phyloP scores from a whole-genome alignment of 2,329 filamentous ascomycete species.

The Oidium heveae region DNA sequence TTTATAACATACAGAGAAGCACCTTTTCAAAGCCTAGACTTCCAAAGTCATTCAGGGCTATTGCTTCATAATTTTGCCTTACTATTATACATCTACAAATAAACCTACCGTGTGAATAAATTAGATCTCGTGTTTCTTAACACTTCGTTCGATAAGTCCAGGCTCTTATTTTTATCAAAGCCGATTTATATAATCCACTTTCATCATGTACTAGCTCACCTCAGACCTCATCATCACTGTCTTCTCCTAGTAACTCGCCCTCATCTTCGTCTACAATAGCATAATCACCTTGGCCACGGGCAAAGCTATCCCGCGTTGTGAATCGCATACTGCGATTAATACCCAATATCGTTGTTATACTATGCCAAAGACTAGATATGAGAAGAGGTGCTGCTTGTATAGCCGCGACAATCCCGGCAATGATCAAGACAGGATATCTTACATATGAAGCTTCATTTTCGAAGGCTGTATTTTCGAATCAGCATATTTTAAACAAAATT shows the following conservation, averaged over 20 bases:
- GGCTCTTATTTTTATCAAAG: neutral
- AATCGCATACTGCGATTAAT: slow-evolving; percentile 30
- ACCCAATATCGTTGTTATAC: slow-evolving; percentile 24
- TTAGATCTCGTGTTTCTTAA: neutral
- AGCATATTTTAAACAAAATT: neutral
- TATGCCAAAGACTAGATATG: slow-evolving; percentile 46
- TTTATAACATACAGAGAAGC: neutral
- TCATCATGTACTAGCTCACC: neutral
- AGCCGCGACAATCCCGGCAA: slow-evolving; percentile 38
- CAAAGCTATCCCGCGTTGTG: slow-evolving; percentile 73
- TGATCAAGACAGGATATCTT: slow-evolving; percentile 53
- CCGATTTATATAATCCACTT: neutral
- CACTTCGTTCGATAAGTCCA: neutral
- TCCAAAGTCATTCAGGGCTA: neutral
- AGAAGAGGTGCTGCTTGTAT: slow-evolving; percentile 43
- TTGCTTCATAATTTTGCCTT: neutral
- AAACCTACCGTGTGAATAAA: neutral
- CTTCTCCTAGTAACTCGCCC: slow-evolving; percentile 77
- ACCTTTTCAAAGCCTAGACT: neutral
- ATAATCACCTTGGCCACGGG: slow-evolving; percentile 69
- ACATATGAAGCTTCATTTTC: slow-evolving; percentile 55
- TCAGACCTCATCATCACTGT: slow-evolving; percentile 67
- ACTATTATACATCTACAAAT: neutral
- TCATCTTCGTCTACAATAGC: slow-evolving; percentile 77
- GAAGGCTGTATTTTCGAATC: slow-evolving; percentile 17